Evolutionary conservation across 202 grass and related monocot genomes (phyloP).

Genomic region (Elaeis oleifera): DNA sequence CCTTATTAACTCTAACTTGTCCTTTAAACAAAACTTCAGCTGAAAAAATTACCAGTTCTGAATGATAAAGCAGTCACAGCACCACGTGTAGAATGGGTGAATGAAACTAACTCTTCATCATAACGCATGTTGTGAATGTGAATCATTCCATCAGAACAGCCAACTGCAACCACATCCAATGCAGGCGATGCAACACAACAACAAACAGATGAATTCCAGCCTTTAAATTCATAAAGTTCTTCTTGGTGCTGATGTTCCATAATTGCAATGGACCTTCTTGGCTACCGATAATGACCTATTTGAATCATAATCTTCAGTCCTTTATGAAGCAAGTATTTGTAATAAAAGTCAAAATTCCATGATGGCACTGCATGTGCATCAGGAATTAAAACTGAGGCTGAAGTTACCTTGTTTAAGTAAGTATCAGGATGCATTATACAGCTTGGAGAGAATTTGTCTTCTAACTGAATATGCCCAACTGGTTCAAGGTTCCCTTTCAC

Average conservation of each 20-base stretch:
- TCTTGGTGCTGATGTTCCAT: conserved; percentile 83
- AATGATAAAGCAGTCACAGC: conserved; percentile 93
- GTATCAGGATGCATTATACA: conserved; percentile 96
- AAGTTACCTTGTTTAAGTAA: conserved; percentile 89
- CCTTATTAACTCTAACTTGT: background rate
- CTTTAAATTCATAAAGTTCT: conserved; percentile 80
- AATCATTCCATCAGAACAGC: conserved; percentile 79
- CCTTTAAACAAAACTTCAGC: conserved; percentile 12
- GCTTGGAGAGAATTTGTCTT: conserved; percentile 63
- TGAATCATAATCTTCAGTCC: conserved; percentile 3
- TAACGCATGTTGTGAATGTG: conserved; percentile 85
- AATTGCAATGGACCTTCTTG: conserved; percentile 83
- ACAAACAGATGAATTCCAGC: conserved; percentile 66
- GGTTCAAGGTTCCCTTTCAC: conserved; percentile 56
- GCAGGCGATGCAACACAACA: conserved; percentile 87
- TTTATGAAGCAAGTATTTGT: conserved; percentile 17
- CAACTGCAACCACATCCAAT: conserved; percentile 75
- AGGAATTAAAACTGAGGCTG: conserved; percentile 17
- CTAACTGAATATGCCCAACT: conserved; percentile 60
- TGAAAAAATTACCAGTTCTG: conserved; percentile 61
- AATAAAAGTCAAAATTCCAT: conserved; percentile 13
- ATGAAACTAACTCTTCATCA: conserved; percentile 73
- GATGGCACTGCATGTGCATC: background rate
- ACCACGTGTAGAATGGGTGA: conserved; percentile 84
- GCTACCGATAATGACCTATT: conserved; percentile 74